phyloP scores from a whole-genome alignment of 768 basidiomycete species.

The Psilocybe azurescens region DNA sequence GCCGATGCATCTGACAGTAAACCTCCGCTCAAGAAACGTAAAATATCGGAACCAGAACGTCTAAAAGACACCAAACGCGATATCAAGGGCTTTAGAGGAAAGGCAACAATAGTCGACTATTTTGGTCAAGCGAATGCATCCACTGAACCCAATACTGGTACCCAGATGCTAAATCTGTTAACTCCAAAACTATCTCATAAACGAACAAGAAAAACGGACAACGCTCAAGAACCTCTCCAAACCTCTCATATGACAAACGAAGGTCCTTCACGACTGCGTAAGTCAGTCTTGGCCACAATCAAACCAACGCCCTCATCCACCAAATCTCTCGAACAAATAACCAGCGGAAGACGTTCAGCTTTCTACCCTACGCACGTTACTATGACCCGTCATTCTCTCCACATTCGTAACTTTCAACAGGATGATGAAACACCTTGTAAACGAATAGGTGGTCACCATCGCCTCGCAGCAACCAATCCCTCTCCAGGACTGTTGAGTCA shows the following conservation, averaged over 20 bases:
- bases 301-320: background rate
- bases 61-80: background rate
- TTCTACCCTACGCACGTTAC: background rate
- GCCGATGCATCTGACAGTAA: background rate
- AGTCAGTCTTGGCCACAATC: background rate
- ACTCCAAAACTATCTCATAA: background rate
- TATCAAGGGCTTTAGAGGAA: background rate
- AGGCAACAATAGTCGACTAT: background rate
- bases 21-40: background rate
- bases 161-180: background rate
- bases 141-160: background rate
- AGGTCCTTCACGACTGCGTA: background rate
- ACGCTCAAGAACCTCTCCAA: background rate
- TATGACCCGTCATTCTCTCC: background rate
- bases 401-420: background rate
- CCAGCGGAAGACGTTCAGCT: background rate
- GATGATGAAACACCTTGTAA: background rate
- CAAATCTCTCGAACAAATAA: background rate
- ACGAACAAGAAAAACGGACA: background rate
- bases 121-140: background rate
- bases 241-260: slow-evolving; percentile 1
- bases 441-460: background rate
- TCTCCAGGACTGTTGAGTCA: background rate
- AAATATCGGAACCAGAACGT: background rate
- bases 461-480: background rate